Percentiles rank a stretch among this genome's conserved stretches.
These are phyloP conservation scores for Trametes villosa DNA, from an alignment of 768 basidiomycete species.

Conservation along the genomic window DNA sequence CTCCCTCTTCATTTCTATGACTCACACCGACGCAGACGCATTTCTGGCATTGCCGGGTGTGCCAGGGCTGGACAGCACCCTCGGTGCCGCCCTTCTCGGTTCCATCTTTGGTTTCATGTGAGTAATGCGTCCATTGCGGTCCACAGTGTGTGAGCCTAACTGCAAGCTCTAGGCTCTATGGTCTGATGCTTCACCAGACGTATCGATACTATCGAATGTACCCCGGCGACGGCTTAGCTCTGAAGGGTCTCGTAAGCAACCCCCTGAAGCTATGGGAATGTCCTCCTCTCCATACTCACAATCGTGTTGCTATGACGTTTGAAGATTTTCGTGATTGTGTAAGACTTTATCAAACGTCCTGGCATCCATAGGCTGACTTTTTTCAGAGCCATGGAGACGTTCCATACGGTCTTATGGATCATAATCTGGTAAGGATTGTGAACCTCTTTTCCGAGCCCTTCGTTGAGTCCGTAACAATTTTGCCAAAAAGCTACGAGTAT, in stretches of 20 bases:
- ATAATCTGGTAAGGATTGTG: background rate
- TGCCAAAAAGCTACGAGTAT: background rate
- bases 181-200: background rate
- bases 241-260: background rate
- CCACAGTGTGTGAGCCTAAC: background rate
- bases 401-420: constrained; percentile 2
- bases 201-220: background rate
- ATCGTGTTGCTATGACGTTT: background rate
- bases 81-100: background rate
- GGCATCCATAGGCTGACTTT: background rate
- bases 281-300: background rate
- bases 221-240: background rate
- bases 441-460: background rate
- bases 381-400: background rate
- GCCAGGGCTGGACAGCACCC: background rate
- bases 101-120: background rate
- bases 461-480: background rate
- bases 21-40: too few species aligned
- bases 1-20: too few species aligned
- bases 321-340: background rate
- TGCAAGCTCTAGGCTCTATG: background rate
- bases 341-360: background rate
- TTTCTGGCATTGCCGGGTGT: background rate
- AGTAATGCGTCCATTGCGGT: background rate
- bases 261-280: too few species aligned